Evolutionary conservation across 176 grass and related monocot genomes (phyloP).

Genomic region (Eleusine indica): DNA sequence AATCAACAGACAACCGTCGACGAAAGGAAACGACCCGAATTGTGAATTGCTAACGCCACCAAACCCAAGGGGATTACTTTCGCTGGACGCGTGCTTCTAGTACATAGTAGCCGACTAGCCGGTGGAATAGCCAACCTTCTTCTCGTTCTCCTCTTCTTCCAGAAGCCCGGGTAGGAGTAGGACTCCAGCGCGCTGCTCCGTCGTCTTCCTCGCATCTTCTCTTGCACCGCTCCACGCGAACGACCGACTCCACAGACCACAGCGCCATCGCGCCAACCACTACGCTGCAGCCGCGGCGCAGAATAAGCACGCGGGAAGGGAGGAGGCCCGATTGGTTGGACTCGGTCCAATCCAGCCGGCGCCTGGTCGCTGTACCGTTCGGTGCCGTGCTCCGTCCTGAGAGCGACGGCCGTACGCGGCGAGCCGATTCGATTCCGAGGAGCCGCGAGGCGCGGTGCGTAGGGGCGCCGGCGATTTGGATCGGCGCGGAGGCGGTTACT

Average conservation of each 20-base stretch:
- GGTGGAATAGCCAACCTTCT: constrained; percentile 6
- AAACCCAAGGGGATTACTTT: background rate
- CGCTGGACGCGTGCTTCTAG: background rate
- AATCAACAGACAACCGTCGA: background rate
- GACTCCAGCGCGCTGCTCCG: constrained; percentile 3
- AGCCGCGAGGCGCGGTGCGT: background rate
- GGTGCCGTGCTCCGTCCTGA: background rate
- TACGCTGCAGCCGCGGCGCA: background rate
- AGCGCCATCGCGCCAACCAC: background rate
- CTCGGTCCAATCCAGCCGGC: constrained; percentile 16
- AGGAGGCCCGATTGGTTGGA: background rate
- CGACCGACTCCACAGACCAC: constrained; percentile 10
- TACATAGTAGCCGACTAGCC: background rate
- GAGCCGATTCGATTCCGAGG: constrained; percentile 19
- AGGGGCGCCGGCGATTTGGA: background rate
- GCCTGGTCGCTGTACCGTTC: background rate
- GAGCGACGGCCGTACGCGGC: background rate
- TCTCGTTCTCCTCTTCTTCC: background rate
- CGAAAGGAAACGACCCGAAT: background rate
- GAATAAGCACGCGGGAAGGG: background rate
- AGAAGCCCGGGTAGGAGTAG: background rate
- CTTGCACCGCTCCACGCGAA: background rate
- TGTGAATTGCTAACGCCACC: constrained; percentile 14
- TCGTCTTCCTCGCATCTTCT: constrained; percentile 46
- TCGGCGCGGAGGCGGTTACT: background rate